Percentiles rank a stretch among this genome's conserved stretches.
Conservation (phyloP, 768 basidiomycete species). For the Psilocybe azurescens region DNA sequence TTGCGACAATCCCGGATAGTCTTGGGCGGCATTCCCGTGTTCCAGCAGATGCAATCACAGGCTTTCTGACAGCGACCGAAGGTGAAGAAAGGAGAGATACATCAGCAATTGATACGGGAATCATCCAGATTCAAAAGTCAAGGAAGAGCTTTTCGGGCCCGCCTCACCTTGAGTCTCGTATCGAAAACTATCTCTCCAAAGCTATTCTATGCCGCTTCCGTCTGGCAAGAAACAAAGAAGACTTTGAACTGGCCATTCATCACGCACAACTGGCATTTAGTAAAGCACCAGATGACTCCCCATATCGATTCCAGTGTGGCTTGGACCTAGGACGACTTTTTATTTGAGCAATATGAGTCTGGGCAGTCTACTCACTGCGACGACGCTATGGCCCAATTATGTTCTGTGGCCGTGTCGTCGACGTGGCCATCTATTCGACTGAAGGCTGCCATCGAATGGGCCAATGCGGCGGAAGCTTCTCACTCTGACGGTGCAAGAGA, state of each 20-base stretch:
- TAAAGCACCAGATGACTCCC: constrained; percentile 5
- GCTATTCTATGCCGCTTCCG: neutral
- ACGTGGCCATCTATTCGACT: constrained; percentile 11
- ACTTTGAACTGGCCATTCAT: neutral
- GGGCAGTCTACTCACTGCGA: neutral
- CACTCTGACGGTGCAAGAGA: neutral
- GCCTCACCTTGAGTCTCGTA: neutral
- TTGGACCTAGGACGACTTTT: neutral
- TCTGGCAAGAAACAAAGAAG: neutral
- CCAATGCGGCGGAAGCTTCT: neutral
- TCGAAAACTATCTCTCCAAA: constrained; percentile 10
- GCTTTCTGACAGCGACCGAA: neutral
- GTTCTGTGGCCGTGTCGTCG: neutral
- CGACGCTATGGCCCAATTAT: constrained; percentile 2
- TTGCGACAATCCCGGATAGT: neutral
- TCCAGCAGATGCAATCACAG: neutral
- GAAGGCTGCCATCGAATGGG: constrained; percentile 6
- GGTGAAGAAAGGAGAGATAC: neutral
- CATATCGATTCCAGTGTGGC: neutral
- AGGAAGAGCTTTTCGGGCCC: constrained; percentile 7
- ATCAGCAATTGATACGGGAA: neutral
- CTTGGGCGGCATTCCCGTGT: neutral
- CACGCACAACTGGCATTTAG: constrained; percentile 5
- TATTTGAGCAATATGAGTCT: neutral
- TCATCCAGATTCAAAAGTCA: neutral